phyloP scores from a whole-genome alignment of 2,329 filamentous ascomycete species.

The Colletotrichum filicis region DNA sequence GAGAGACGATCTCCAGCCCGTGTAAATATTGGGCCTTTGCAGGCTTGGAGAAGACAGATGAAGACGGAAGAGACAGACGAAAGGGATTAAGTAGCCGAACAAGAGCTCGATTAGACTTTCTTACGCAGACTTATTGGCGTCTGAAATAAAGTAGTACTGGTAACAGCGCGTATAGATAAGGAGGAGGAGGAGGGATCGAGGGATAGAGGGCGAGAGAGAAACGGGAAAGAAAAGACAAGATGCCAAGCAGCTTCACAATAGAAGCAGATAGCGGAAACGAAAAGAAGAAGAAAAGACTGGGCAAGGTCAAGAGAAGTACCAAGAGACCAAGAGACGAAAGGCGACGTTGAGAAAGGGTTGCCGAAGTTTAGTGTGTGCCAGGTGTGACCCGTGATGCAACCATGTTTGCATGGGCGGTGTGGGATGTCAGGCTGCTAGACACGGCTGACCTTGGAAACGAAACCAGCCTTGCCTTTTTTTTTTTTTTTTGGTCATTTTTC shows the following conservation, averaged over 20 bases:
- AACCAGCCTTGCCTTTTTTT: not conserved
- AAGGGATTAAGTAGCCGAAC: not conserved
- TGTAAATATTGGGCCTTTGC: no score
- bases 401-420: not conserved
- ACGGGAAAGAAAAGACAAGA: slow-evolving; percentile 14
- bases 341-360: slow-evolving; percentile 6
- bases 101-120: slow-evolving; percentile 2
- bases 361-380: not conserved
- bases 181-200: not conserved
- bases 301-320: not conserved
- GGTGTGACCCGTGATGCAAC: not conserved
- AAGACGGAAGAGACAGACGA: no score
- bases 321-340: slow-evolving; percentile 1
- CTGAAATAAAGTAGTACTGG: slow-evolving; percentile 2
- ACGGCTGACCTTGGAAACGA: not conserved
- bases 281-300: no score
- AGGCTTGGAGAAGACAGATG: no score
- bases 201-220: not conserved
- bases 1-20: not conserved
- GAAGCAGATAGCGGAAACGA: slow-evolving; percentile 7
- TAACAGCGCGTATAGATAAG: not conserved
- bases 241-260: slow-evolving; percentile 4
- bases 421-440: not conserved
- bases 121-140: slow-evolving; percentile 1
- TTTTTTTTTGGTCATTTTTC: not conserved